A percentile compares a stretch with the other conserved stretches of the same genome.
Evolutionary conservation across 2,329 filamentous ascomycete species (phyloP).

Genomic region (Coniochaeta hoffmannii): DNA sequence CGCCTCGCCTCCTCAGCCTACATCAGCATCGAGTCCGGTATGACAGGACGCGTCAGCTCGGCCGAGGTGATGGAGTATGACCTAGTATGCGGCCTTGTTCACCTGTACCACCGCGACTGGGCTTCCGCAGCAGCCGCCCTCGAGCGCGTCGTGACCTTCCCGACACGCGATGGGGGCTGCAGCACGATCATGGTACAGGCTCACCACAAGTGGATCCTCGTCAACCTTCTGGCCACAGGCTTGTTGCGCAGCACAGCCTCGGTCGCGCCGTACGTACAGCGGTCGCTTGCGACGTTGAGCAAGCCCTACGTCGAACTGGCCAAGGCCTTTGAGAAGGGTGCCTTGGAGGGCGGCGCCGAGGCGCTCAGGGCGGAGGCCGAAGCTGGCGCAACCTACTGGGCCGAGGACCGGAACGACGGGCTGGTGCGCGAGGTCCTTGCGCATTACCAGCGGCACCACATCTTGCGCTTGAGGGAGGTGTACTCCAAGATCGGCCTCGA

Average conservation of each 20-base stretch:
- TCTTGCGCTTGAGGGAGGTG: constrained; percentile 64
- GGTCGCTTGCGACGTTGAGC: constrained; percentile 48
- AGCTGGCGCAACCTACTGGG: constrained; percentile 48
- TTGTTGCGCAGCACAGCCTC: constrained; percentile 53
- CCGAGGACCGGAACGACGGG: constrained; percentile 63
- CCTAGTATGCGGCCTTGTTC: constrained; percentile 55
- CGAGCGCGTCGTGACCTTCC: constrained; percentile 59
- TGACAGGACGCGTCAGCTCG: constrained; percentile 46
- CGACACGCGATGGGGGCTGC: constrained; percentile 51
- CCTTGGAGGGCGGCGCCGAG: constrained; percentile 41
- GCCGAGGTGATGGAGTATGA: constrained; percentile 60
- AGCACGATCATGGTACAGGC: constrained; percentile 81
- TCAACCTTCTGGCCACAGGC: constrained; percentile 68
- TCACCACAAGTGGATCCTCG: constrained; percentile 85
- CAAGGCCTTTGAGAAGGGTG: constrained; percentile 52
- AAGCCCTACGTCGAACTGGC: constrained; percentile 67
- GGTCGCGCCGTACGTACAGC: constrained; percentile 31
- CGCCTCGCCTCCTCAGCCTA: constrained; percentile 42
- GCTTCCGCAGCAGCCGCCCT: constrained; percentile 53
- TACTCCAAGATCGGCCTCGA: constrained; percentile 55
- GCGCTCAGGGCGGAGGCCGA: constrained; percentile 50
- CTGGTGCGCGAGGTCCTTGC: constrained; percentile 63
- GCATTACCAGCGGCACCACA: constrained; percentile 68
- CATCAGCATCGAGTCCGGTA: constrained; percentile 50
- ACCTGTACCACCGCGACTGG: constrained; percentile 56